Conservation (phyloP, 768 basidiomycete genomes). For the Megacollybia marginata region DNA sequence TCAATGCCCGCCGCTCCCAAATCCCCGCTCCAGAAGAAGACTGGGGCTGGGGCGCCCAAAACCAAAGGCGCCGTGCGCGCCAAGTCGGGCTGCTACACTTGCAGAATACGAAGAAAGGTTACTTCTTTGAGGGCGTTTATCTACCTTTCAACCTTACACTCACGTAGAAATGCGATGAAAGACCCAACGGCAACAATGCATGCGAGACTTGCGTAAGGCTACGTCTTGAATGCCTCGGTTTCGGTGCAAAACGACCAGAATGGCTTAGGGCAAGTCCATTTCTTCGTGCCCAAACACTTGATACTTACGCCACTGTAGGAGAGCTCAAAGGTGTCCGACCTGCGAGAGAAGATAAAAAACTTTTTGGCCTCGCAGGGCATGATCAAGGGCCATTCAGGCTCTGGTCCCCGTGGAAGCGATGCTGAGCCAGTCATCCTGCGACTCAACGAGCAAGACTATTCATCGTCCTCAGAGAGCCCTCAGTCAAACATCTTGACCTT, state of each 20-base stretch:
- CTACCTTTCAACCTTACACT: conserved; percentile 8
- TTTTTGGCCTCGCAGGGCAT: conserved; percentile 79
- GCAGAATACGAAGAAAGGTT: conserved; percentile 81
- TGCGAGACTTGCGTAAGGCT: conserved; percentile 77
- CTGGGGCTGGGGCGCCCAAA: conserved; percentile 55
- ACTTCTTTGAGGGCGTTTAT: conserved; percentile 4
- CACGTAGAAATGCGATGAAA: conserved; percentile 78
- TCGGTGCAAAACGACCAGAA: conserved; percentile 79
- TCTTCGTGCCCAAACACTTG: conserved; percentile 1
- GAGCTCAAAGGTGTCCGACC: conserved; percentile 54
- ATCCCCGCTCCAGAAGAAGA: background rate
- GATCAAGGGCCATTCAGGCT: conserved; percentile 83
- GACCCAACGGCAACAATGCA: conserved; percentile 47
- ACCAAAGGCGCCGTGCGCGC: conserved; percentile 78
- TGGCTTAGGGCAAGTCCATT: conserved; percentile 64
- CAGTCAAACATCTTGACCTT: conserved; percentile 18
- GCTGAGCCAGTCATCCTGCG: conserved; percentile 50
- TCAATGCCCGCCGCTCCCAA: too few species aligned
- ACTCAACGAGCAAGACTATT: conserved; percentile 35
- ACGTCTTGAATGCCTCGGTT: conserved; percentile 78
- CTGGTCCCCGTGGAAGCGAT: conserved; percentile 51
- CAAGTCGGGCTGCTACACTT: conserved; percentile 86
- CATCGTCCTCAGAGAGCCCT: conserved; percentile 30
- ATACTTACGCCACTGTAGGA: conserved; percentile 36
- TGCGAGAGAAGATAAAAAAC: conserved; percentile 73